phyloP scores from a whole-genome alignment of 2,329 filamentous ascomycete species.

The Ascochyta lentis region DNA sequence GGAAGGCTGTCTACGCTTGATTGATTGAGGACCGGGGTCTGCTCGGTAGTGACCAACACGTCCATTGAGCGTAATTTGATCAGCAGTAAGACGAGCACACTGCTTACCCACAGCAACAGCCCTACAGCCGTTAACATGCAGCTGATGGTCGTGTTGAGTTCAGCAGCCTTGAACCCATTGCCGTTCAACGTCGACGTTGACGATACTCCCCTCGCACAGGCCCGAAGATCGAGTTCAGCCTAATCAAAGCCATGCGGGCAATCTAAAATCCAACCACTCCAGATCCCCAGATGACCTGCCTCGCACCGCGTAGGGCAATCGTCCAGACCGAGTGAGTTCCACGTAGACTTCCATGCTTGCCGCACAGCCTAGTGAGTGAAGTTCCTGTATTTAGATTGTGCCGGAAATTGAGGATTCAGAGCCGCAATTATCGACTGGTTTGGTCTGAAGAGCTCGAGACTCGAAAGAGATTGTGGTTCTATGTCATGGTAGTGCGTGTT shows the following conservation, averaged over 20 bases:
- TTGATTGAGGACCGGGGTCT: slow-evolving; percentile 11
- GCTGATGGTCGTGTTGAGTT: not conserved
- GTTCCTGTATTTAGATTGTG: not conserved
- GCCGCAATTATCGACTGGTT: slow-evolving; percentile 3
- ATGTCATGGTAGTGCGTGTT: not conserved
- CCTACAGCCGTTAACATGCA: not conserved
- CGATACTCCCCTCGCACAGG: not conserved
- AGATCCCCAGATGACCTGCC: slow-evolving; percentile 17
- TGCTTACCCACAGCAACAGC: not conserved
- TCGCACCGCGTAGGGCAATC: not conserved
- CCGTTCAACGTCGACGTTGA: slow-evolving; percentile 10
- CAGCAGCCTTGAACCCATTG: not conserved
- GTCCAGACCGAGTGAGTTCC: not conserved
- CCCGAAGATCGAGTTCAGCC: slow-evolving; percentile 33
- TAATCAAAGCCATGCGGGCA: slow-evolving; percentile 37
- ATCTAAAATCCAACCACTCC: slow-evolving; percentile 34
- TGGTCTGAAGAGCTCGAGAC: too few species aligned
- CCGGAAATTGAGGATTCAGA: slow-evolving; percentile 8
- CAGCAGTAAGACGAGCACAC: not conserved
- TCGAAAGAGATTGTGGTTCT: not conserved
- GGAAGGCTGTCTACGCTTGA: slow-evolving; percentile 23
- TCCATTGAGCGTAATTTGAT: not conserved
- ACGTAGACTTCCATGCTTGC: slow-evolving; percentile 3
- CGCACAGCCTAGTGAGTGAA: not conserved
- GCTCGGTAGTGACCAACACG: slow-evolving; percentile 7